These are phyloP conservation scores for Podospora didyma DNA, from an alignment of 495 filamentous ascomycete species.

Conservation along the genomic window DNA sequence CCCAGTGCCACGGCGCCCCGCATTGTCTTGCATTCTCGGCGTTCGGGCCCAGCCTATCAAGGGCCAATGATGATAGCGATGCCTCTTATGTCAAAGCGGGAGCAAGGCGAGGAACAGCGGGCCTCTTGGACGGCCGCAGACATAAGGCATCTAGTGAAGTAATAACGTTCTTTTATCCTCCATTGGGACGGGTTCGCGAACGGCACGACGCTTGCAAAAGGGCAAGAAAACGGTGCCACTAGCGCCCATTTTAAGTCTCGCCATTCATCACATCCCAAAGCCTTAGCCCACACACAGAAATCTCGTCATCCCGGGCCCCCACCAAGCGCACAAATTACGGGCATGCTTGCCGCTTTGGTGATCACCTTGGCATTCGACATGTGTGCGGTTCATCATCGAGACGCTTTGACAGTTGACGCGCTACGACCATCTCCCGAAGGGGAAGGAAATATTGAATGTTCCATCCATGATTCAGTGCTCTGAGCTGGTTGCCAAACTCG, in stretches of 20 bases:
- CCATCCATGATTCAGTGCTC: neutral
- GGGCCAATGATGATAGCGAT: neutral
- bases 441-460: neutral
- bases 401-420: neutral
- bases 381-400: neutral
- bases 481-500: neutral
- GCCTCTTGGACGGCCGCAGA: too few relatives aligned
- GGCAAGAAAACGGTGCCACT: neutral
- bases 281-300: neutral
- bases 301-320: conserved; percentile 7
- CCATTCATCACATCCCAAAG: neutral
- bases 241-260: neutral
- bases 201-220: neutral
- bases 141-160: too few relatives aligned
- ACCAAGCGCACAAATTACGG: conserved; percentile 8
- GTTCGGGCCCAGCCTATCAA: neutral
- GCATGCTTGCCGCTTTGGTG: conserved; percentile 3
- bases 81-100: too few relatives aligned
- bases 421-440: neutral
- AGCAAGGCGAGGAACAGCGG: too few relatives aligned
- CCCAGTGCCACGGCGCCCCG: neutral
- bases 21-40: neutral
- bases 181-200: neutral
- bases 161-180: too few relatives aligned
- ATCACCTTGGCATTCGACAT: conserved; percentile 5